Base-by-base conservation (phyloP, 2,329 filamentous ascomycete species). In the Capronia coronata region DNA sequence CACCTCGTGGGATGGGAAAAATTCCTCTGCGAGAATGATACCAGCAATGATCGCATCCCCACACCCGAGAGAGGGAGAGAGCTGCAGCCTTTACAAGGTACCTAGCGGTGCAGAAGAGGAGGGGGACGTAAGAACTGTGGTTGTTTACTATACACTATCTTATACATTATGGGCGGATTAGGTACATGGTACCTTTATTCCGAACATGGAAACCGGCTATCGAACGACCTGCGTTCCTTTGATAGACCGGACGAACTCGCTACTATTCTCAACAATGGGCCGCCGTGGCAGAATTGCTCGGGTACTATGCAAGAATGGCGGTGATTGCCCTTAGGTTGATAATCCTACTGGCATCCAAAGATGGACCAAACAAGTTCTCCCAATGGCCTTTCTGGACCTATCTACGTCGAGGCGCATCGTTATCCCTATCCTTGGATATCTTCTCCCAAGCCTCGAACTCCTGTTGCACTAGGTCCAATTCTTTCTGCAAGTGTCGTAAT, bases 401-500 rank as follows among this genome's bases (percentile, higher is more conserved):
- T 29, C 56, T 44, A 22, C 49, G 48, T 23, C 54, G 51, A 45
- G 52, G 54, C 11, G 48, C 16, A 34, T 57, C 51, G 23, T 41
- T 55, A n/a, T 49, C 49, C 25, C 46, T 29, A 18, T 53, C 54
- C 25, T 48, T 58, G 21, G 52, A 50, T n/a, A 58, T 42, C 46
- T 66, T 65, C 55, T 80, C 71, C 66, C 77, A 78, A 54, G 76
- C 75, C 23, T 74, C 71, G 51, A 77, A 80, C 54, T 84, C 80
- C 58, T 76, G 75, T 63, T 75, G 75, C 47, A 82, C 73, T 21
- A 77, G 71, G 38, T 71, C 73, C 50, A 83, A 63, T 68, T 82
- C 79, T 63, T 80, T 80, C 56, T 76, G 75, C 52, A 84, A 67
- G 65, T 83, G 79, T 57, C 75, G 67, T 46, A 76, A 69, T 58